phyloP scores from a whole-genome alignment of 257 asterid genomes.

The Linderniella brevidens region DNA sequence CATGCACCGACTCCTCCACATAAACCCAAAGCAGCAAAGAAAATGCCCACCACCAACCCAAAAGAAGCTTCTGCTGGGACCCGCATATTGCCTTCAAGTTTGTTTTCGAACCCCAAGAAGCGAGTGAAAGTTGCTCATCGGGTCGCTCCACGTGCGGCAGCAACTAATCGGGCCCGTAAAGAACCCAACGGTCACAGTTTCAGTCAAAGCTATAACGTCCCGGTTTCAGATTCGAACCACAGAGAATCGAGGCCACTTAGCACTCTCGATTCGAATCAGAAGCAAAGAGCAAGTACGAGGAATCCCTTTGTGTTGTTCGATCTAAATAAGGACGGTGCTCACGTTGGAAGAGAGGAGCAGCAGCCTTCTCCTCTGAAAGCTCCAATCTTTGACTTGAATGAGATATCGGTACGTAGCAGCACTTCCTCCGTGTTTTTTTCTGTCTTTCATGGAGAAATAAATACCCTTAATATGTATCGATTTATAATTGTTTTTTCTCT shows the following conservation, averaged over 20 bases:
- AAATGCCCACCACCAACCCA: constrained; percentile 12
- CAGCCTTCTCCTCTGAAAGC: constrained; percentile 15
- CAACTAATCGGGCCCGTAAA: constrained; percentile 11
- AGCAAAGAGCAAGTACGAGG: too few relatives aligned
- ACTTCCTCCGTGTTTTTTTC: too few relatives aligned
- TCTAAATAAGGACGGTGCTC: too few relatives aligned
- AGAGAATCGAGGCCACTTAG: constrained; percentile 15
- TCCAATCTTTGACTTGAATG: constrained; percentile 71
- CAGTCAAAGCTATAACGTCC: background rate
- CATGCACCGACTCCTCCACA: constrained; percentile 11
- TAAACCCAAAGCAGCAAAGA: constrained; percentile 15
- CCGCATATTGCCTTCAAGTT: constrained; percentile 23
- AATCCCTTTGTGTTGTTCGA: too few relatives aligned
- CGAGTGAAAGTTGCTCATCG: constrained; percentile 5
- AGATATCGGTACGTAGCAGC: constrained; percentile 42
- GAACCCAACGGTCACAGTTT: constrained; percentile 11
- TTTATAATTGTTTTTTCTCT: too few relatives aligned
- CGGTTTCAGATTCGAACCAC: constrained; percentile 14
- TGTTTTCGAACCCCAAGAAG: constrained; percentile 21
- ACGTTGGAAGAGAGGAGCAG: too few relatives aligned
- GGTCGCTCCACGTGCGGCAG: too few relatives aligned
- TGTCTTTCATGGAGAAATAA: too few relatives aligned
- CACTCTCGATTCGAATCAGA: constrained; percentile 53
- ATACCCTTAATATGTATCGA: too few relatives aligned
- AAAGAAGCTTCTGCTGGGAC: constrained; percentile 9